Conservation (phyloP, 768 basidiomycete species). For the Pleurotus pulmonarius region DNA sequence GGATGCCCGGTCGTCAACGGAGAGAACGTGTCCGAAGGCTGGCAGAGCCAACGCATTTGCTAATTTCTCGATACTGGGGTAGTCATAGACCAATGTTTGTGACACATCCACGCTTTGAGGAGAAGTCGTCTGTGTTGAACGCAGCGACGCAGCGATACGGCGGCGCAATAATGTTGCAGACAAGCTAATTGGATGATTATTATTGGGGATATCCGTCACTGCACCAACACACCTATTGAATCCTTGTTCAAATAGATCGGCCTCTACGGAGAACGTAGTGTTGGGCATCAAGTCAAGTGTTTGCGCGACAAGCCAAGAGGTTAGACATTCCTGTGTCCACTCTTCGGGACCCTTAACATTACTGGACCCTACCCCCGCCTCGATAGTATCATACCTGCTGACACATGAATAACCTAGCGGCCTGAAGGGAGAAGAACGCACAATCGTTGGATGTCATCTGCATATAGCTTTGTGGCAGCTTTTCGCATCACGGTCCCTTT, state of each 20-base stretch:
- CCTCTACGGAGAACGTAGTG: slow-evolving; percentile 6
- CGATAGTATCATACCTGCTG: slow-evolving; percentile 19
- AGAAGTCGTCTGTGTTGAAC: not conserved
- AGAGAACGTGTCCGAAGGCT: slow-evolving; percentile 6
- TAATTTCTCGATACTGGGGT: slow-evolving; percentile 30
- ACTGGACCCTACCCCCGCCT: slow-evolving; percentile 11
- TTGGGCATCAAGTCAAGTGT: slow-evolving; percentile 11
- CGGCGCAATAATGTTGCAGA: slow-evolving; percentile 34
- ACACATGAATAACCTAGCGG: not conserved
- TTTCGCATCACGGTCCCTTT: slow-evolving; percentile 49
- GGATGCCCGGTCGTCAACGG: not conserved
- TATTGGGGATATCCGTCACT: not conserved
- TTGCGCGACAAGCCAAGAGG: slow-evolving; percentile 18
- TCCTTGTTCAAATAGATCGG: slow-evolving; percentile 29
- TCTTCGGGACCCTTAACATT: slow-evolving; percentile 11
- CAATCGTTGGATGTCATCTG: slow-evolving; percentile 42
- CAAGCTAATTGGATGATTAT: slow-evolving; percentile 19
- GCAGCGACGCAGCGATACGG: slow-evolving; percentile 23
- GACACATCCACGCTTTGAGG: slow-evolving; percentile 14
- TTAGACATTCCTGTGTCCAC: slow-evolving; percentile 13
- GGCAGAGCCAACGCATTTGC: slow-evolving; percentile 22
- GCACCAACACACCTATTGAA: slow-evolving; percentile 23
- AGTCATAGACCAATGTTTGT: slow-evolving; percentile 43
- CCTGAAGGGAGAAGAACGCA: slow-evolving; percentile 17
- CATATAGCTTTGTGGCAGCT: slow-evolving; percentile 36